These are phyloP conservation scores for Penicillium griseofulvum DNA, from an alignment of 2,329 filamentous ascomycete genomes.

Conservation along the genomic window DNA sequence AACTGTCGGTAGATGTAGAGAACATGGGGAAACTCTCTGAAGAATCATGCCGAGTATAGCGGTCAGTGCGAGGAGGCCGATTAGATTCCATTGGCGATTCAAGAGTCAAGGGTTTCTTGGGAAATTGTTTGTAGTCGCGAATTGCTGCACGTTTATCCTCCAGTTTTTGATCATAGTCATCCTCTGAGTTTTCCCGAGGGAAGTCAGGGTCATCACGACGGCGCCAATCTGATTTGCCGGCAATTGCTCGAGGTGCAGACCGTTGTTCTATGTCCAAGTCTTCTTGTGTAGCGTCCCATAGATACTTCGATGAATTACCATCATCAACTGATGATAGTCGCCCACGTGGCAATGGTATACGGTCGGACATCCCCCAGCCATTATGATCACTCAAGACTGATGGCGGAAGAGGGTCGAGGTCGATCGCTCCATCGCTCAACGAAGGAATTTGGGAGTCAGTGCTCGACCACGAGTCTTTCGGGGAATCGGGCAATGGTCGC, in stretches of 20 bases:
- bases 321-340: conserved; percentile 29
- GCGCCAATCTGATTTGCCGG: conserved; percentile 40
- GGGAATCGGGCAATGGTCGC: conserved; percentile 40
- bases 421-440: conserved; percentile 35
- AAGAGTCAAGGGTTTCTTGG: conserved; percentile 51
- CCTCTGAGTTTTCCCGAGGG: conserved; percentile 30
- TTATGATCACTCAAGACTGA: conserved; percentile 43
- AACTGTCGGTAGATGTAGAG: conserved; percentile 59
- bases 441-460: conserved; percentile 33
- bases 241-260: conserved; percentile 43
- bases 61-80: conserved; percentile 31
- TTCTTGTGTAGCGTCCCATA: conserved; percentile 21
- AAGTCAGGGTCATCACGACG: conserved; percentile 25
- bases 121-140: conserved; percentile 49
- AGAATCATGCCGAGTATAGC: conserved; percentile 54
- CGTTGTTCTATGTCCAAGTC: conserved; percentile 34
- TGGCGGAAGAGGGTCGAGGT: conserved; percentile 44
- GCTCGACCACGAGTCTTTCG: conserved; percentile 10
- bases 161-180: conserved; percentile 40
- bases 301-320: conserved; percentile 20
- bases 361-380: conserved; percentile 31
- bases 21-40: conserved; percentile 64
- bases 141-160: conserved; percentile 46
- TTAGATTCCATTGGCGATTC: conserved; percentile 40
- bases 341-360: conserved; percentile 20